These are phyloP conservation scores for Aspergillus piperis DNA, from an alignment of 2,329 filamentous ascomycete genomes.

Conservation along the genomic window DNA sequence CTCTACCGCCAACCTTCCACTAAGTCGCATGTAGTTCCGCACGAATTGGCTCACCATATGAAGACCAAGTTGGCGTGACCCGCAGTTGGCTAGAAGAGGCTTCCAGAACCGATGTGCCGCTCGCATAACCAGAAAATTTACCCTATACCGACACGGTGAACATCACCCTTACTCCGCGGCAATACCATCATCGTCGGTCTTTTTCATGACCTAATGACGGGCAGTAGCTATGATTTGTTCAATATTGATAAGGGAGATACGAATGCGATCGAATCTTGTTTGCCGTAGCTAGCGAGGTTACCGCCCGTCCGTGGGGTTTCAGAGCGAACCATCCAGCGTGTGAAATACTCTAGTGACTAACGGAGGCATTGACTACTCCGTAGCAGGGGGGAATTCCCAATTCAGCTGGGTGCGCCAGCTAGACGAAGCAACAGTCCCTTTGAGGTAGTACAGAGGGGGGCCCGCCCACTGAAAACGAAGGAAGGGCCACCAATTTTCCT, in stretches of 20 bases:
- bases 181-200: too few relatives aligned
- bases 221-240: background rate
- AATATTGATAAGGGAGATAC: background rate
- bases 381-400: background rate
- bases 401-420: constrained; percentile 1
- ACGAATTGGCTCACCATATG: background rate
- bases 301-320: background rate
- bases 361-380: background rate
- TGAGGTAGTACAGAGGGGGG: background rate
- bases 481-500: background rate
- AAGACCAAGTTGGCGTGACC: constrained; percentile 9
- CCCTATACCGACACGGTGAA: too few relatives aligned
- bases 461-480: background rate
- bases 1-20: background rate
- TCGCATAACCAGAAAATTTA: background rate
- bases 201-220: too few relatives aligned
- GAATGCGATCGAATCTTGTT: background rate
- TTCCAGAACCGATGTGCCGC: constrained; percentile 9
- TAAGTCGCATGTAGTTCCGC: background rate
- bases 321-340: background rate
- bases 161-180: too few relatives aligned
- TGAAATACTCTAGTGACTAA: background rate
- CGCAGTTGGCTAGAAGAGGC: constrained; percentile 8
- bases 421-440: background rate
- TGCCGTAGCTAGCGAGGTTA: background rate